Conservation (phyloP, 2,329 filamentous ascomycete species). For the Ophiostoma ips region DNA sequence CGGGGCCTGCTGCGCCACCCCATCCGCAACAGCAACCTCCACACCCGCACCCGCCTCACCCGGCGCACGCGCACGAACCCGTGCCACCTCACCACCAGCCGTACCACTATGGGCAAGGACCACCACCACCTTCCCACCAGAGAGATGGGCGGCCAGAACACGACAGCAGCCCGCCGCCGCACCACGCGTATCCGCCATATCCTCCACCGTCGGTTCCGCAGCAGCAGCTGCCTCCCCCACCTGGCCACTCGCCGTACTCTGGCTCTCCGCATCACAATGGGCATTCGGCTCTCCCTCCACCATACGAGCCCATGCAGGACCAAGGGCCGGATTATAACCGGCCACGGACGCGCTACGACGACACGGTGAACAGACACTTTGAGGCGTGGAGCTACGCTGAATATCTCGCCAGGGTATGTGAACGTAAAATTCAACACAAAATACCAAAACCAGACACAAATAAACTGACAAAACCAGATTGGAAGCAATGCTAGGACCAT, state of each 20-base stretch:
- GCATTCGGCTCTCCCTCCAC: conserved; percentile 21
- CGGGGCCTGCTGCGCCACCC: neutral
- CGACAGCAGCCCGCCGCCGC: conserved; percentile 3
- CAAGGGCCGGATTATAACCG: conserved; percentile 18
- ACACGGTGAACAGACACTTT: conserved; percentile 30
- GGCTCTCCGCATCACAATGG: neutral
- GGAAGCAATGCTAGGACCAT: conserved; percentile 37
- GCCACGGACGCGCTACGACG: conserved; percentile 4
- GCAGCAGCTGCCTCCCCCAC: conserved; percentile 22
- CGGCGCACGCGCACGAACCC: conserved; percentile 9
- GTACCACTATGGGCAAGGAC: conserved; percentile 17
- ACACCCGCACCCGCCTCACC: conserved; percentile 25
- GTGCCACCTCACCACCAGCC: neutral
- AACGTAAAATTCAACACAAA: too few relatives aligned
- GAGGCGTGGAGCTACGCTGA: conserved; percentile 42
- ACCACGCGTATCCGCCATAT: conserved; percentile 2
- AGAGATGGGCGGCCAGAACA: neutral
- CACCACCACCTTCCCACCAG: conserved; percentile 5
- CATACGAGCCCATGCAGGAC: conserved; percentile 34
- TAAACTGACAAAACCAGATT: conserved; percentile 26
- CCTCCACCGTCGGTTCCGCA: neutral
- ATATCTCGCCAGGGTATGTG: conserved; percentile 34
- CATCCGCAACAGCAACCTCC: conserved; percentile 13
- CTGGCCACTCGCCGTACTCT: conserved; percentile 29
- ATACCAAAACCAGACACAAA: too few relatives aligned